Base-by-base conservation (phyloP, 2,329 filamentous ascomycete species). In the Colletotrichum lini region DNA sequence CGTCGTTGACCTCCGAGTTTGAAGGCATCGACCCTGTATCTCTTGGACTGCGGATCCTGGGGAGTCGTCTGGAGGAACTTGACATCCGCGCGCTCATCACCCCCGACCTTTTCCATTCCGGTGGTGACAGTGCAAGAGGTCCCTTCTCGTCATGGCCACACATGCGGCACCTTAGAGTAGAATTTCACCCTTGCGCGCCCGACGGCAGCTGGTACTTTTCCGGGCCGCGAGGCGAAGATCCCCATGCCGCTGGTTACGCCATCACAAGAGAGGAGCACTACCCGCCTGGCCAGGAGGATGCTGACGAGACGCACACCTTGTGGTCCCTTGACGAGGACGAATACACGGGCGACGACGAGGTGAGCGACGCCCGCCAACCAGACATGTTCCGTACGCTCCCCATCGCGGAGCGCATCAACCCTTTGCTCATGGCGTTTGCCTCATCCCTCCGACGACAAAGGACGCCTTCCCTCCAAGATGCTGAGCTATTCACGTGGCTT, bases 371-470 rank as follows among this genome's bases (percentile, higher is more conserved):
- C 40, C 45, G 59, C 45, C n/a, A 13, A 30, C 65, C 57, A 15
- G 74, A 77, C 45, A 67, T 76, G 70, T 76, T 77, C 60, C 75
- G 73, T 62, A 73, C 65, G 10, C 65, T 73, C 49, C 75, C 75
- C 4, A 42, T 57, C 57, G 10, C 53, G 16, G 56, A 69, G 45
- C 72, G 60, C 42, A 72, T 76, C 42, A 69, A 76, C 65, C 75
- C 76, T 35, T 65, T 77, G 16, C 70, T 76, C 42, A 45, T 67
- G 58, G 70, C 68, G 35, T 77, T 76, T 73, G 74, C 72, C 15
- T 66, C 47, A 65, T 68, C 74, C 26, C 56, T 76, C 30, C 61
- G 63, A 23, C 45, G 47, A 42, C 35, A 53, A 53, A 65, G 69
- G 23, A 76, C 73, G 75, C 47, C 70, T 21, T 57, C 45, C n/a